phyloP scores from a whole-genome alignment of 176 grass and related monocot genomes.

The Lolium perenne region DNA sequence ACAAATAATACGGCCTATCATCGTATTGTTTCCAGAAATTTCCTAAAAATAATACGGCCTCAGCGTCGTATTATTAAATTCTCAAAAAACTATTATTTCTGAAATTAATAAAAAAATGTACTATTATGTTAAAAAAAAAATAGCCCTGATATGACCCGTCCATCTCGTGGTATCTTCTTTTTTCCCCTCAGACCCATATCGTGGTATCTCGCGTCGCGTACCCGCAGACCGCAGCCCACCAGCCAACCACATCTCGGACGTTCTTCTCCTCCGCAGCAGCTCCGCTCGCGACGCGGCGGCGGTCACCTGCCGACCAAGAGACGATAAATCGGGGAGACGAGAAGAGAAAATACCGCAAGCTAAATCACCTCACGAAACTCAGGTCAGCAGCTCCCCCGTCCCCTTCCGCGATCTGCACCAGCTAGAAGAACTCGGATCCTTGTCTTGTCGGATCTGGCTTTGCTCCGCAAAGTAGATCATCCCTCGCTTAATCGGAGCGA shows the following conservation, averaged over 20 bases:
- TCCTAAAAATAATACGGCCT: too few species aligned
- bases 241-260: background rate
- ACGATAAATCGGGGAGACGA: constrained; percentile 60
- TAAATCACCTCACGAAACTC: background rate
- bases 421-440: background rate
- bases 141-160: background rate
- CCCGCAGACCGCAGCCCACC: background rate
- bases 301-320: constrained; percentile 9
- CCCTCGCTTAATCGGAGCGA: constrained; percentile 13
- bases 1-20: too few species aligned
- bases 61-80: too few species aligned
- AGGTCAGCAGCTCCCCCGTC: constrained; percentile 38
- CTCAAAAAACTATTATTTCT: too few species aligned
- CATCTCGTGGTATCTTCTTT: constrained; percentile 9
- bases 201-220: constrained; percentile 47
- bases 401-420: constrained; percentile 6
- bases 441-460: constrained; percentile 32
- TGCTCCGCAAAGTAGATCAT: background rate
- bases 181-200: constrained; percentile 13
- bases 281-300: constrained; percentile 44
- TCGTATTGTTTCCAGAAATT: too few species aligned
- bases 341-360: background rate
- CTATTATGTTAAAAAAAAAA: too few species aligned
- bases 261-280: background rate
- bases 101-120: too few species aligned